Conservation (phyloP, 768 basidiomycete genomes). For the Clathrus columnatus region DNA sequence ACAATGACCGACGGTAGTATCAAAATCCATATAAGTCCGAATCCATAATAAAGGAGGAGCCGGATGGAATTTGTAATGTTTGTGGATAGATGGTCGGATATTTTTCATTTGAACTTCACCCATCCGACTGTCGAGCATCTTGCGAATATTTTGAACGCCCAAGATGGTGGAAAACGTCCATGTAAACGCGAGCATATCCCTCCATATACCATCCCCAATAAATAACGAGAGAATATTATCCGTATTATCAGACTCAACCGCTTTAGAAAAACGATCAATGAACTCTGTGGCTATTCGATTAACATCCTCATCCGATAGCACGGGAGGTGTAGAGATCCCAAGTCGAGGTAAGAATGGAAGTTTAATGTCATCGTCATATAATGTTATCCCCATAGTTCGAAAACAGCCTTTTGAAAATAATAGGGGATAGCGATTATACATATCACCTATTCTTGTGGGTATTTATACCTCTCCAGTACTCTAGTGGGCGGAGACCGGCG, state of each 20-base stretch:
- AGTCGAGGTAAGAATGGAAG: not conserved
- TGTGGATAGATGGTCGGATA: not conserved
- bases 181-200: constrained; percentile 51
- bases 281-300: not conserved
- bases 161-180: constrained; percentile 56
- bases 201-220: constrained; percentile 37
- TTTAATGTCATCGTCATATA: not conserved
- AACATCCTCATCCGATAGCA: not conserved
- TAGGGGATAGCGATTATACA: too few relatives aligned
- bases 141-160: constrained; percentile 28
- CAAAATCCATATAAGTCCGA: constrained; percentile 45
- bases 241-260: not conserved
- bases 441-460: too few relatives aligned
- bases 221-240: constrained; percentile 14
- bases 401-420: too few relatives aligned
- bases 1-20: constrained; percentile 32
- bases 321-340: not conserved
- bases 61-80: too few relatives aligned
- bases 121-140: constrained; percentile 40
- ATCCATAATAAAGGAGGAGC: constrained; percentile 45
- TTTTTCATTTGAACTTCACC: not conserved
- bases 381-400: not conserved
- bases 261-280: not conserved
- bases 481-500: too few relatives aligned
- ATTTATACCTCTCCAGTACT: too few relatives aligned